Evolutionary conservation across 257 asterid genomes (phyloP).

Genomic region (Solanum sitiens): DNA sequence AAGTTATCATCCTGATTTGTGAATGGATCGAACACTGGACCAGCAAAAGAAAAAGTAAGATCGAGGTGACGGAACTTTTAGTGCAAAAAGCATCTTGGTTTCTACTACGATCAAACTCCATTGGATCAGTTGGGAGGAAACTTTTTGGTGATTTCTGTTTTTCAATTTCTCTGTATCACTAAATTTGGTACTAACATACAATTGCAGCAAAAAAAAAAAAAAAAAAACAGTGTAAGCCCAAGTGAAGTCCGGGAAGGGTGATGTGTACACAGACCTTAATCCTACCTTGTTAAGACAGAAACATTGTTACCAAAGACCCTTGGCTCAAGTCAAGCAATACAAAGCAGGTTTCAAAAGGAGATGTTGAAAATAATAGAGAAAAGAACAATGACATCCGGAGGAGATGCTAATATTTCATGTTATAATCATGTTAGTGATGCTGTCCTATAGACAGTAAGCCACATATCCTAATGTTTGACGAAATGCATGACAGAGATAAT

Average conservation of each 20-base stretch:
- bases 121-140: not conserved
- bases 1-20: too few relatives aligned
- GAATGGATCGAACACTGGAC: too few relatives aligned
- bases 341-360: not conserved
- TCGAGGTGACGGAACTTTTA: slow-evolving; percentile 44
- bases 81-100: not conserved
- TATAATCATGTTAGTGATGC: not conserved
- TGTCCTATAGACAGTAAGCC: not conserved
- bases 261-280: not conserved
- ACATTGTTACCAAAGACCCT: not conserved
- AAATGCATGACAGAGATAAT: not conserved
- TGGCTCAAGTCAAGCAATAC: not conserved
- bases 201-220: not conserved
- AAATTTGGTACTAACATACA: not conserved
- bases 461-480: not conserved
- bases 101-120: not conserved
- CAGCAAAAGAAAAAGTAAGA: slow-evolving; percentile 7
- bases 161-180: not conserved
- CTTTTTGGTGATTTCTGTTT: not conserved
- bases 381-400: not conserved
- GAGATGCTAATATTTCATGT: not conserved
- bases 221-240: not conserved
- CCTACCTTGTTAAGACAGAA: not conserved
- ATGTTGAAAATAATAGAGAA: not conserved
- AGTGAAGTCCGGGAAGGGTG: not conserved